A percentile compares a stretch with the other conserved stretches of the same genome.
Conservation (phyloP, 2,329 filamentous ascomycete genomes). For the Aureobasidium sp. region DNA sequence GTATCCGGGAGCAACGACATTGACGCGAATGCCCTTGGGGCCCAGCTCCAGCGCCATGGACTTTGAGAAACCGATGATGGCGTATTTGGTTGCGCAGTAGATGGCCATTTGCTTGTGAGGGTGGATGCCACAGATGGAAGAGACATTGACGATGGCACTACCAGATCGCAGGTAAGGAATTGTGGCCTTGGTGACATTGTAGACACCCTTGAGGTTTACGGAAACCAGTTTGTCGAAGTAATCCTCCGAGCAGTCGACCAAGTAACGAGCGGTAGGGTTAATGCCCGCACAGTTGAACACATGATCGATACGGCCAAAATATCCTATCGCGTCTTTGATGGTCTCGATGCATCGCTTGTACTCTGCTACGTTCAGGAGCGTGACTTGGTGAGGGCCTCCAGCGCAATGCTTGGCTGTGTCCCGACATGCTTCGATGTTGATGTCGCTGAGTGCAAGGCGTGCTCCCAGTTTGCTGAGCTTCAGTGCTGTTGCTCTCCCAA, state of each 20-base stretch:
- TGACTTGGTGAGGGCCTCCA: conserved; percentile 28
- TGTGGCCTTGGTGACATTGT: conserved; percentile 32
- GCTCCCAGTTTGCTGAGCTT: conserved; percentile 37
- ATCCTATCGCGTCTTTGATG: conserved; percentile 21
- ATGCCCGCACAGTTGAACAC: conserved; percentile 37
- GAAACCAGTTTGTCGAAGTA: conserved; percentile 33
- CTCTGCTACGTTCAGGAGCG: conserved; percentile 25
- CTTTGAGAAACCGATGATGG: conserved; percentile 38
- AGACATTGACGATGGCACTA: conserved; percentile 34
- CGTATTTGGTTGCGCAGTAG: conserved; percentile 37
- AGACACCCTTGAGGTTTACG: conserved; percentile 34
- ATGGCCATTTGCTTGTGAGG: conserved; percentile 31
- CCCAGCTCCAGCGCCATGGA: conserved; percentile 33
- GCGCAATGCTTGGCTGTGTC: conserved; percentile 20
- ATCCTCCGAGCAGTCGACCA: conserved; percentile 32
- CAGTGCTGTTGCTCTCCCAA: conserved; percentile 34
- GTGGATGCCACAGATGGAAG: conserved; percentile 30
- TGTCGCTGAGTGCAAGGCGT: conserved; percentile 33
- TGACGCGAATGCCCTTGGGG: conserved; percentile 29
- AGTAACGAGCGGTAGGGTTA: conserved; percentile 24
- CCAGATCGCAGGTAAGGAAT: conserved; percentile 31
- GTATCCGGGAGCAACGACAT: conserved; percentile 33
- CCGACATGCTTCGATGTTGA: conserved; percentile 24
- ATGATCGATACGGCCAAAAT: conserved; percentile 31
- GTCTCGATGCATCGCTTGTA: conserved; percentile 20